These are phyloP conservation scores for Annona cherimola DNA, from an alignment of 164 flowering plant species.

Conservation along the genomic window DNA sequence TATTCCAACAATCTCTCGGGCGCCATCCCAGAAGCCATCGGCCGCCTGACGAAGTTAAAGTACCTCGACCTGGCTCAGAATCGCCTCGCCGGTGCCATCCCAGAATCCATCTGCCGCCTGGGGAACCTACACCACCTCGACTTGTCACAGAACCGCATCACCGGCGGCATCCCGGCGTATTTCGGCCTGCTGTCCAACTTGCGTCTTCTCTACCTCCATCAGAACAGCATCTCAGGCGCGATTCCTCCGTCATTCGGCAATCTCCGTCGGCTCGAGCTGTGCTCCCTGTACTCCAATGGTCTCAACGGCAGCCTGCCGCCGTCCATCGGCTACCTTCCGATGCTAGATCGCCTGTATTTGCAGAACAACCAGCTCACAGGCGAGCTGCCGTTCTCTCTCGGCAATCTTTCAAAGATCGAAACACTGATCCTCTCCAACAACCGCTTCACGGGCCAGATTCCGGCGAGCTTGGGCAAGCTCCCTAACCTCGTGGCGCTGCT, in stretches of 20 bases:
- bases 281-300: constrained; percentile 43
- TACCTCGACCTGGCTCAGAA: constrained; percentile 48
- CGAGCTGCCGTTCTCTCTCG: constrained; percentile 42
- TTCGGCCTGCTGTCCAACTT: constrained; percentile 39
- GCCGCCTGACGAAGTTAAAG: constrained; percentile 33
- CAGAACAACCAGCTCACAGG: constrained; percentile 58
- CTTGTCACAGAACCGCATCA: constrained; percentile 42
- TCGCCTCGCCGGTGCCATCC: constrained; percentile 43
- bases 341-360: constrained; percentile 37
- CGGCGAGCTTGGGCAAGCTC: constrained; percentile 46
- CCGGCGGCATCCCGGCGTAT: constrained; percentile 46
- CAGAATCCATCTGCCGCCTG: constrained; percentile 45
- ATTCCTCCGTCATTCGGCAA: constrained; percentile 43
- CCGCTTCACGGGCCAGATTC: constrained; percentile 46
- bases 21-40: constrained; percentile 40
- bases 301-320: constrained; percentile 45
- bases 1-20: constrained; percentile 42
- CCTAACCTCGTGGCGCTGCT: constrained; percentile 40
- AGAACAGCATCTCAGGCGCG: constrained; percentile 43
- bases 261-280: constrained; percentile 31
- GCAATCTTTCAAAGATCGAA: constrained; percentile 36
- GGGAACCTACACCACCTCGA: constrained; percentile 33
- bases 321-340: constrained; percentile 42
- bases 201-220: constrained; percentile 30
- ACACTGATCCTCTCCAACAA: constrained; percentile 48